These are phyloP conservation scores for Allium sativum DNA, from an alignment of 106 monocot species.

Conservation along the genomic window DNA sequence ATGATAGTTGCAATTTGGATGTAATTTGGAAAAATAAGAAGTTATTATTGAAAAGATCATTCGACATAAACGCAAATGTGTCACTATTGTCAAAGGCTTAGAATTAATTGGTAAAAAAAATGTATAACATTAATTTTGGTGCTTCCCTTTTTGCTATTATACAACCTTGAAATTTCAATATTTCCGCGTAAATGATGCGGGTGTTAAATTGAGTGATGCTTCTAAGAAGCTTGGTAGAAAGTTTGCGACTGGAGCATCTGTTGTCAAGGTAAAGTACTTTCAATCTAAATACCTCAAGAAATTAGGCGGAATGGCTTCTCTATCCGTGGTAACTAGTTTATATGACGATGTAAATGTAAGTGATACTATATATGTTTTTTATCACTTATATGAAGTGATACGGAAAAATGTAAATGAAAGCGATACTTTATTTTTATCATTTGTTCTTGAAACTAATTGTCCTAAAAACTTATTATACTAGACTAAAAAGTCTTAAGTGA, in stretches of 20 bases:
- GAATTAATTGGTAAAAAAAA: constrained; percentile 74
- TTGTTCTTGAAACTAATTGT: too few relatives aligned
- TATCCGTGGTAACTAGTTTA: too few relatives aligned
- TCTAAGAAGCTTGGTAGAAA: constrained; percentile 98
- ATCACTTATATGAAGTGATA: too few relatives aligned
- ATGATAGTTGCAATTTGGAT: too few relatives aligned
- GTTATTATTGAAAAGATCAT: constrained; percentile 96
- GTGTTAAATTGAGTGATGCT: constrained; percentile 93
- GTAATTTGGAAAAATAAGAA: constrained; percentile 95
- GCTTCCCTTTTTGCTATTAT: neutral
- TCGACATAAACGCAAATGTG: constrained; percentile 93
- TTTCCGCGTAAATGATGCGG: constrained; percentile 21
- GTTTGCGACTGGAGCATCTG: constrained; percentile 99
- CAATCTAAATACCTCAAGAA: too few relatives aligned
- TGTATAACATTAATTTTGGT: neutral
- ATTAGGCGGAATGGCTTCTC: neutral
- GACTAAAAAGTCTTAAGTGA: too few relatives aligned
- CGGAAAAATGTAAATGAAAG: too few relatives aligned
- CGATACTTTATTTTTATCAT: too few relatives aligned
- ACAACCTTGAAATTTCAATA: neutral
- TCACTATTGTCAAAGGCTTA: constrained; percentile 93
- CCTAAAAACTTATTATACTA: too few relatives aligned
- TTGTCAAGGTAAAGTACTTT: constrained; percentile 69
- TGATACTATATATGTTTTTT: too few relatives aligned
- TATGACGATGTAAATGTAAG: too few relatives aligned